These are phyloP conservation scores for Neurospora intermedia DNA, from an alignment of 495 filamentous ascomycete species.

Conservation along the genomic window DNA sequence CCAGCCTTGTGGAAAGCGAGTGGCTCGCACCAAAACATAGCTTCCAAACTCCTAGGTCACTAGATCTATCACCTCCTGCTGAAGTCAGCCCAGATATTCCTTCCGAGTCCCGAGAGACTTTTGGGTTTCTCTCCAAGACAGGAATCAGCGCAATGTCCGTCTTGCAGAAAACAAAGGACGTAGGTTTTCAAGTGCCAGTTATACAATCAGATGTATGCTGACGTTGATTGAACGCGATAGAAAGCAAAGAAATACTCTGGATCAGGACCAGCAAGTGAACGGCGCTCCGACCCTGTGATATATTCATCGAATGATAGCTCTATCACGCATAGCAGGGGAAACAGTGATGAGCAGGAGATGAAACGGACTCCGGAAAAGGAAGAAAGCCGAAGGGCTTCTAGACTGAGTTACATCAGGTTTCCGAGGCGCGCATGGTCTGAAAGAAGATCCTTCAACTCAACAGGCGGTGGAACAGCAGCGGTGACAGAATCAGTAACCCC, in stretches of 20 bases:
- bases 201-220: neutral
- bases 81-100: neutral
- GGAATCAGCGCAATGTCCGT: neutral
- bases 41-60: neutral
- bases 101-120: neutral
- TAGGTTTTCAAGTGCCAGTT: neutral
- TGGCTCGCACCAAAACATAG: constrained; percentile 11
- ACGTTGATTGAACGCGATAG: neutral
- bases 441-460: neutral
- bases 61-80: neutral
- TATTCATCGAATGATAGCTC: neutral
- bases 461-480: neutral
- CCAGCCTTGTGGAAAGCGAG: constrained; percentile 4
- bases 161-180: neutral
- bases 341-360: neutral
- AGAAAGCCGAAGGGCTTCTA: neutral
- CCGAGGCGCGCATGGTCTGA: neutral
- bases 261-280: neutral
- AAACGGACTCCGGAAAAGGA: neutral
- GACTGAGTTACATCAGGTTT: neutral
- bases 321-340: neutral
- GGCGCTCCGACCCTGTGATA: neutral
- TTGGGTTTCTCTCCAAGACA: neutral
- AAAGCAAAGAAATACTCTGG: neutral
- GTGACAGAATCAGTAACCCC: neutral